Evolutionary conservation across 129 eudicot species (phyloP), one percentile per base, ranked within the genome.

Genomic region (Gnaphalium uliginosum): DNA sequence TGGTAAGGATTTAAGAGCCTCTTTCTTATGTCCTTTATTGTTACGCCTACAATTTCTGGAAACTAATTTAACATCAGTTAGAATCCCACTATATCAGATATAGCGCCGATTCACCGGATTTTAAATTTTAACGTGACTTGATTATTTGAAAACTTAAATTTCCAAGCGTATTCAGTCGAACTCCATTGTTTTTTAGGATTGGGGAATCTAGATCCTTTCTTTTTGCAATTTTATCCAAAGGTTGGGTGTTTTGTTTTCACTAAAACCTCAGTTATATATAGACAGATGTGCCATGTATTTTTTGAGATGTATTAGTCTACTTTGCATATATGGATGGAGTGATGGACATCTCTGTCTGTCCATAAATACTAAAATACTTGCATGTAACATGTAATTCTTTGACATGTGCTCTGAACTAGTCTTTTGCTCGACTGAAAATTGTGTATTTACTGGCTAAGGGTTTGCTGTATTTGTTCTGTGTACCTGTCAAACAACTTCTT

Each of bases 101-200:
- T 56, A 25, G 33, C 50, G 41, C 66, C 18, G 9, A 56, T 50
- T 27, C 51, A 18, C 68, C 8, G 39, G 35, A 15, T 8, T 15
- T 23, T 23, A 2, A 46, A 43, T 72, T 27, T 50, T 65, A 53
- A 35, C 51, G 27, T 79, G 68, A 37, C 78, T 39, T 66, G 21
- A 73, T 79, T 59, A n/a, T 59, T 39, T 66, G 27, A 79, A 72
- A 30, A 35, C 69, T 26, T 24, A 39, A 21, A 30, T 27, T 78
- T 33, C n/a, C 11, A 62, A 71, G 23, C 39, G 4, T 69, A 69
- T 51, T 58, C 48, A 68, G 22, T 9, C 54, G 8, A 78, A 46
- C 27, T 46, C 29, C 32, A 69, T 48, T 43, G 7, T 22, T 53
- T 46, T 19, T 37, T 46, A 5, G 41, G 75, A 61, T 39, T 23